Conservation (phyloP, 352 stramenopile genomes). For the Pythium phragmitis region DNA sequence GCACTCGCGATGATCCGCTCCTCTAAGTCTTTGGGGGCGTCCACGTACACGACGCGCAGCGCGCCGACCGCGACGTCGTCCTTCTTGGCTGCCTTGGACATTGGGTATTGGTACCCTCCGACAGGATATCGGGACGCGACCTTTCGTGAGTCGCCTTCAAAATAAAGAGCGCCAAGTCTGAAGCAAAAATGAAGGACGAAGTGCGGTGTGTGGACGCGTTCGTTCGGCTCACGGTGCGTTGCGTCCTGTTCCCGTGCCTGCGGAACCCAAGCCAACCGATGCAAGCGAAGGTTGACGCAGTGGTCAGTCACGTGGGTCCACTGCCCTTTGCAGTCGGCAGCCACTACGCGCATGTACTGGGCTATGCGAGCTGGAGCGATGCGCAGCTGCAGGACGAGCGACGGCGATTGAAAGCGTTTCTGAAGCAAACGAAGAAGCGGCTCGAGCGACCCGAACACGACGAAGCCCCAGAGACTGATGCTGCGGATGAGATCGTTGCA, state of each 20-base stretch:
- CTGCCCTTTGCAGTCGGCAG: background rate
- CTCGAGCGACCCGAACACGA: slow-evolving; percentile 7
- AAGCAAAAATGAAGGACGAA: slow-evolving; percentile 4
- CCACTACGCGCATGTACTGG: slow-evolving; percentile 29
- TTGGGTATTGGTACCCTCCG: slow-evolving; percentile 11
- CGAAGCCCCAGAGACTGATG: slow-evolving; percentile 6
- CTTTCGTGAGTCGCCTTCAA: background rate
- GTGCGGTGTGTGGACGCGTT: slow-evolving; percentile 38
- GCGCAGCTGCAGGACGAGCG: slow-evolving; percentile 37
- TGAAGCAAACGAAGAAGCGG: slow-evolving; percentile 9
- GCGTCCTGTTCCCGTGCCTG: slow-evolving; percentile 37
- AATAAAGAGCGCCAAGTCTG: background rate
- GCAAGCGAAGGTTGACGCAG: background rate
- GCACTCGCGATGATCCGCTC: slow-evolving; percentile 68
- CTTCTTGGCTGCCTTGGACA: slow-evolving; percentile 83
- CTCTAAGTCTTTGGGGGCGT: slow-evolving; percentile 67
- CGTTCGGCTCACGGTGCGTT: slow-evolving; percentile 41
- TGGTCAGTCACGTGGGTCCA: background rate
- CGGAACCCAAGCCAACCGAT: background rate
- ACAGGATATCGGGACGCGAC: background rate
- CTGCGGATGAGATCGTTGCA: background rate
- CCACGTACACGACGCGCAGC: slow-evolving; percentile 69
- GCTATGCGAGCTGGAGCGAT: slow-evolving; percentile 36
- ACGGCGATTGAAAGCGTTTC: slow-evolving; percentile 31
- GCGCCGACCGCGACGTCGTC: slow-evolving; percentile 69